Percentiles rank a stretch among this genome's conserved stretches.
These are phyloP conservation scores for Microdochium trichocladiopsis DNA, from an alignment of 2,329 filamentous ascomycete genomes.

Conservation along the genomic window DNA sequence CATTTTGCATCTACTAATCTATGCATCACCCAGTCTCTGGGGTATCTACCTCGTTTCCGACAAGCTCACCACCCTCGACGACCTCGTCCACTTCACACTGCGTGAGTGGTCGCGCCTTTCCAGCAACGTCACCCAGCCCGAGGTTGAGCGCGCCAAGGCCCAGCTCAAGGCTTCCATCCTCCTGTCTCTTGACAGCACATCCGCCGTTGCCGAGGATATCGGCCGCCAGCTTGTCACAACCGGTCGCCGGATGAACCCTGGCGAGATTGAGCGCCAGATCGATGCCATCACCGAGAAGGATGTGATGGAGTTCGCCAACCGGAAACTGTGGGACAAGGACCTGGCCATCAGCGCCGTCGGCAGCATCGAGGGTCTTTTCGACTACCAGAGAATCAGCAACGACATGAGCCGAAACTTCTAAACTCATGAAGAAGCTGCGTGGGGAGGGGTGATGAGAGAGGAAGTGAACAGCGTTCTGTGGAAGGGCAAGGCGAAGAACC, in stretches of 20 bases:
- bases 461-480: too few species aligned
- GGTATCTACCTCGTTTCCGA: constrained; percentile 98
- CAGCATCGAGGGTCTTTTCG: constrained; percentile 76
- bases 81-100: constrained; percentile 96
- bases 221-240: constrained; percentile 98
- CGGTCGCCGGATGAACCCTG: constrained; percentile 80
- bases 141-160: constrained; percentile 97
- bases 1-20: too few species aligned
- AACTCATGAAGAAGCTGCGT: constrained; percentile 19
- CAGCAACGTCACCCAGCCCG: constrained; percentile 77
- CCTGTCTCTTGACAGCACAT: constrained; percentile 94
- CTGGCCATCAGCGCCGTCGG: constrained; percentile 90
- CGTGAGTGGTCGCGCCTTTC: constrained; percentile 97
- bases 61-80: constrained; percentile 79
- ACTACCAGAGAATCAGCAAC: constrained; percentile 73
- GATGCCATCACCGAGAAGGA: constrained; percentile 89
- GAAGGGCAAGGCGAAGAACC: too few species aligned
- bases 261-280: constrained; percentile 91
- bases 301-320: constrained; percentile 92
- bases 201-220: constrained; percentile 95
- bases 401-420: constrained; percentile 81
- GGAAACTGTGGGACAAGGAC: constrained; percentile 96
- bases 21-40: constrained; percentile 66
- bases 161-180: constrained; percentile 98
- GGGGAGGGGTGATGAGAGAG: constrained; percentile 22